phyloP scores from a whole-genome alignment of 139 green algal species.

The Limnomonas spitsbergensis region DNA sequence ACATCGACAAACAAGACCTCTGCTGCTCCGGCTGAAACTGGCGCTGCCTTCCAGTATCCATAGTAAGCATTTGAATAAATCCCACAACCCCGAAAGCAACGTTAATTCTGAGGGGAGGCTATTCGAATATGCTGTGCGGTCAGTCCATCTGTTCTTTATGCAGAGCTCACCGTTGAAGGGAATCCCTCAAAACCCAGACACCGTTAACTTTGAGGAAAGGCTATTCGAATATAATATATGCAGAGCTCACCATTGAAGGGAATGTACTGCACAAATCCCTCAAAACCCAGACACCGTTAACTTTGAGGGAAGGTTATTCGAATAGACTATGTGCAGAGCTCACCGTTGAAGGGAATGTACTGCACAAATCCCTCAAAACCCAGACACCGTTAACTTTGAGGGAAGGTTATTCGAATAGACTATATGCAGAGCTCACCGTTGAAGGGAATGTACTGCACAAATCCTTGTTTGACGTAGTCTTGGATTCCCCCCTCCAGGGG shows the following conservation, averaged over 20 bases:
- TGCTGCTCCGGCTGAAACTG: too few species aligned
- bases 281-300: too few species aligned
- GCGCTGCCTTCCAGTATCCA: too few species aligned
- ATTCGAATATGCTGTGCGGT: background rate
- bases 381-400: too few species aligned
- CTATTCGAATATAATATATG: background rate
- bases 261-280: background rate
- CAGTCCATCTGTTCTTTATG: too few species aligned
- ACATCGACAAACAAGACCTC: too few species aligned
- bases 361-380: background rate
- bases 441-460: conserved; percentile 23
- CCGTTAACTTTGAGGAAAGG: background rate
- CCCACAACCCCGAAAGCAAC: too few species aligned
- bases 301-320: too few species aligned
- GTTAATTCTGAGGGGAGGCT: background rate
- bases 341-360: background rate
- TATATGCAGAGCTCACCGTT: background rate
- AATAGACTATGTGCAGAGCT: background rate
- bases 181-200: background rate
- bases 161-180: background rate
- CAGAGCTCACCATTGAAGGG: background rate
- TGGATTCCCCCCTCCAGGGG: background rate
- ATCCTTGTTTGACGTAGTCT: conserved; percentile 7
- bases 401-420: too few species aligned
- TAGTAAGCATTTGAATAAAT: too few species aligned